These are phyloP conservation scores for Aspergillus sp. DNA, from an alignment of 2,329 filamentous ascomycete genomes.

Conservation along the genomic window DNA sequence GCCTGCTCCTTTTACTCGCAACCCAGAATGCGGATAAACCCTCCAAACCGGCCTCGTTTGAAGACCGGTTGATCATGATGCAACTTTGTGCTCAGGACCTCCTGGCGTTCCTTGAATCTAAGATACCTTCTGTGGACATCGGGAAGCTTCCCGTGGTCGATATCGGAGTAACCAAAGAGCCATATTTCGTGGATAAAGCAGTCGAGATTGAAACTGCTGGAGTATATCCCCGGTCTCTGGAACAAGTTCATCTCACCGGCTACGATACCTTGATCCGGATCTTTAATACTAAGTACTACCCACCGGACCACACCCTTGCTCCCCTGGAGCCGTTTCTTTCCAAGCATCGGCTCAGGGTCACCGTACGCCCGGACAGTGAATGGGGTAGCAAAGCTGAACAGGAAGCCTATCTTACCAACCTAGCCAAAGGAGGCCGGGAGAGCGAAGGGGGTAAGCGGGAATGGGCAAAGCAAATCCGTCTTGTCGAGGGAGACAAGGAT, in stretches of 20 bases:
- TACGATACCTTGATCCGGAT: slow-evolving; percentile 52
- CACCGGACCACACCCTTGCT: slow-evolving; percentile 42
- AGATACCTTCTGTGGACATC: slow-evolving; percentile 9
- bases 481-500: slow-evolving; percentile 40
- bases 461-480: slow-evolving; percentile 44
- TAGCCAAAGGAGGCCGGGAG: slow-evolving; percentile 40
- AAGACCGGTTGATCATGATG: slow-evolving; percentile 52
- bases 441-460: slow-evolving; percentile 39
- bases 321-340: slow-evolving; percentile 44
- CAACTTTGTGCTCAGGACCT: slow-evolving; percentile 46
- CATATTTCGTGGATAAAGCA: slow-evolving; percentile 51
- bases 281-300: slow-evolving; percentile 51
- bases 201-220: slow-evolving; percentile 40
- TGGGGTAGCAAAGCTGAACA: slow-evolving; percentile 43
- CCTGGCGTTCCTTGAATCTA: slow-evolving; percentile 26
- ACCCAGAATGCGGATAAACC: slow-evolving; percentile 67
- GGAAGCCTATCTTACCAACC: slow-evolving; percentile 34
- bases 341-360: slow-evolving; percentile 45
- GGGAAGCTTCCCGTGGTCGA: slow-evolving; percentile 38
- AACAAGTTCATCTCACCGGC: slow-evolving; percentile 50
- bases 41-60: slow-evolving; percentile 48
- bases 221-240: slow-evolving; percentile 34
- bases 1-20: slow-evolving; percentile 60
- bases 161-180: slow-evolving; percentile 49
- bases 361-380: slow-evolving; percentile 42